Conservation (phyloP, 768 basidiomycete genomes). For the Pleurotus citrinopileatus region DNA sequence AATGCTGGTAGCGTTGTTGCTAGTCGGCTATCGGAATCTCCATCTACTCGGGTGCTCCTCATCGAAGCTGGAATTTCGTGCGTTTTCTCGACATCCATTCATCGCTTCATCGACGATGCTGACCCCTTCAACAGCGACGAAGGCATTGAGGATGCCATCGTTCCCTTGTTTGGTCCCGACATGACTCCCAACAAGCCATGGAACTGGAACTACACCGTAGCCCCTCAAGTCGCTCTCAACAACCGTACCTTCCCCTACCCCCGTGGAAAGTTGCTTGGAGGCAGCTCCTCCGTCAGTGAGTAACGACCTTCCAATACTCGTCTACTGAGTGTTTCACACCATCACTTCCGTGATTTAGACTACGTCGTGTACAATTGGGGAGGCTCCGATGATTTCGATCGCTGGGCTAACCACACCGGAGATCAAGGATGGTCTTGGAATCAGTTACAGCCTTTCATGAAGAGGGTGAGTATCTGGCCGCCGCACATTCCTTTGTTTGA, state of each 20-base stretch:
- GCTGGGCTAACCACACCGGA: slow-evolving; percentile 23
- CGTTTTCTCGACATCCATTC: slow-evolving; percentile 1
- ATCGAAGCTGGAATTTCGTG: slow-evolving; percentile 18
- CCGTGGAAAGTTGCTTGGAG: slow-evolving; percentile 32
- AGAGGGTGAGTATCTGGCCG: slow-evolving; percentile 9
- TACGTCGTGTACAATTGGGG: slow-evolving; percentile 31
- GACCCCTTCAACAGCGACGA: slow-evolving; percentile 13
- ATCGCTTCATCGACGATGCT: neutral
- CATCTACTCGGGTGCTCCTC: slow-evolving; percentile 17
- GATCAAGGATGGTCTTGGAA: slow-evolving; percentile 34
- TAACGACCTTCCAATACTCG: too few relatives aligned
- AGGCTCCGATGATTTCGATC: slow-evolving; percentile 26
- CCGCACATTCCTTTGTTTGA: neutral
- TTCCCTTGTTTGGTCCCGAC: slow-evolving; percentile 16
- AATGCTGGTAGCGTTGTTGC: slow-evolving; percentile 22
- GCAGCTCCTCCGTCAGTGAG: slow-evolving; percentile 28
- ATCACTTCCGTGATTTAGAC: slow-evolving; percentile 18
- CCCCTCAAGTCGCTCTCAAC: slow-evolving; percentile 27
- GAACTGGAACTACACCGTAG: slow-evolving; percentile 34
- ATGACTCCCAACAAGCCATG: slow-evolving; percentile 18
- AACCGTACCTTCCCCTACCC: slow-evolving; percentile 29
- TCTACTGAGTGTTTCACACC: neutral
- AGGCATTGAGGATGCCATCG: slow-evolving; percentile 14
- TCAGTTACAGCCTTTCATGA: slow-evolving; percentile 22
- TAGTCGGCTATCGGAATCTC: slow-evolving; percentile 17